Base-by-base conservation (phyloP, 2,329 filamentous ascomycete genomes). In the Chalaropsis thielavioides region DNA sequence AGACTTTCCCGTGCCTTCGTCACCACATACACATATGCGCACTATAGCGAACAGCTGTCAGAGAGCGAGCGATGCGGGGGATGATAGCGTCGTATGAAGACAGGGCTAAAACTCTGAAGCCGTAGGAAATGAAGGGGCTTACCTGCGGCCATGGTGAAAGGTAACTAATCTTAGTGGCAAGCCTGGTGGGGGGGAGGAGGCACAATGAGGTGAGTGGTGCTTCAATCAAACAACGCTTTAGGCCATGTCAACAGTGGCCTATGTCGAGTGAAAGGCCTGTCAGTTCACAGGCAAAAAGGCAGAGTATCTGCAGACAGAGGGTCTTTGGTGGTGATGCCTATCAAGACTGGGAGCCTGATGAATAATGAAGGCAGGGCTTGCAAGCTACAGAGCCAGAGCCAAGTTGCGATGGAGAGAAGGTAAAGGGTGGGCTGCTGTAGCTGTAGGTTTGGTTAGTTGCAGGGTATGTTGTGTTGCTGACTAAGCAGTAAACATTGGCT, bases 1-100 rank as follows among this genome's bases (percentile, higher is more conserved):
- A 67, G 89, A 94, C 77, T 96, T 96, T 71, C 91, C 91, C n/a
- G 89, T 91, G 71, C 89, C 89, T 77, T 97, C 92, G 75, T 99
- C 94, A 72, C 94, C 94, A 78, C 92, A 96, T 67, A 97, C 90
- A 75, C 91, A 96, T 72, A 97, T 92, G 69, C 94, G 89, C 68
- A 97, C 92, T 79, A 69, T 40, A n/a, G 59, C 11, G 31, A n/a
- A 69, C 66, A 68, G 68, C 31, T 76, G 65, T 38, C 64, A 40
- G 44, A 40, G 59, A 66, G 24, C 51, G 51, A 5, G 10, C 17
- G 1, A 40, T 46, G 69, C 58, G 67, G 69, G 69, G 69, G 35
- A 41, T 8, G 15, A 38, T n/a, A 40, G 38, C 49, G 17, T 5
- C 24, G 13, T 15, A 31, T 17, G 13, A 41, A n/a, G n/a, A 13